Evolutionary conservation across 2,329 filamentous ascomycete genomes (phyloP).

Genomic region (Claviceps africana): DNA sequence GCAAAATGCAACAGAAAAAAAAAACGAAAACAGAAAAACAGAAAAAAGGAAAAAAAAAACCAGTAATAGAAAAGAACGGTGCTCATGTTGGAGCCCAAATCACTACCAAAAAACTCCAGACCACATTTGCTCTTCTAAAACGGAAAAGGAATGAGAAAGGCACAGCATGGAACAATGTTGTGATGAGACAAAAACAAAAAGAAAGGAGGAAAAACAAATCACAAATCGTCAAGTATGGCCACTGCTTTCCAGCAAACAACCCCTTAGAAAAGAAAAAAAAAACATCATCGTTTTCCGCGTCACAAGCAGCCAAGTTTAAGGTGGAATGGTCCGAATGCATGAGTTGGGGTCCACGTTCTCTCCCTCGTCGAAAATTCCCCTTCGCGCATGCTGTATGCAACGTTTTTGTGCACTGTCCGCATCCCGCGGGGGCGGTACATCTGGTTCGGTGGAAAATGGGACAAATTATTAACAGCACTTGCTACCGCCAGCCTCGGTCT

Average conservation of each 20-base stretch:
- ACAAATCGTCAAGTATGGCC: slow-evolving; percentile 4
- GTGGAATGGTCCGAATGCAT: background rate
- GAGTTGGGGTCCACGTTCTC: background rate
- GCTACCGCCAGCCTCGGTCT: slow-evolving; percentile 41
- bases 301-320: background rate
- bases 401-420: background rate
- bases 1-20: too few relatives aligned
- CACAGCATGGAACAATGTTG: slow-evolving; percentile 11
- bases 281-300: background rate
- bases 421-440: background rate
- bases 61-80: too few relatives aligned
- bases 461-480: slow-evolving; percentile 41
- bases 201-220: slow-evolving; percentile 1
- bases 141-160: slow-evolving; percentile 8
- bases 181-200: background rate
- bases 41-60: background rate
- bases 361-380: background rate
- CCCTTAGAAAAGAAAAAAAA: background rate
- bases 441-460: background rate
- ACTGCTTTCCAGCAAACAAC: background rate
- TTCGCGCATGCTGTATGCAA: background rate
- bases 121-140: slow-evolving; percentile 28
- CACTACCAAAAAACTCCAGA: slow-evolving; percentile 27
- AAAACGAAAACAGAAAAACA: background rate
- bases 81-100: background rate